These are phyloP conservation scores for Myriosclerotinia curreyana DNA, from an alignment of 2,329 filamentous ascomycete species.

Conservation along the genomic window DNA sequence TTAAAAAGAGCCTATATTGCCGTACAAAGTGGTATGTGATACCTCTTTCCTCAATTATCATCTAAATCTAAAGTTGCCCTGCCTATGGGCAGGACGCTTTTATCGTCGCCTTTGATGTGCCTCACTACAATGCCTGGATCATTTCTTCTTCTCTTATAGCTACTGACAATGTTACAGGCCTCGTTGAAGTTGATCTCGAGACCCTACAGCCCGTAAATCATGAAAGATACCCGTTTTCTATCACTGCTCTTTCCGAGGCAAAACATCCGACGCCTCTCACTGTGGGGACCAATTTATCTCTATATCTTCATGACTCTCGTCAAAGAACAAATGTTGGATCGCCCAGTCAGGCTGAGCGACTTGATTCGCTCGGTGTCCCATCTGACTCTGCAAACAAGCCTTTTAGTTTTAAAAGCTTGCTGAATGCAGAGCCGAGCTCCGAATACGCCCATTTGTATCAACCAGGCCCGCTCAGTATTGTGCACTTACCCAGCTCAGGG, in stretches of 20 bases:
- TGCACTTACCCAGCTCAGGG: slow-evolving; percentile 64
- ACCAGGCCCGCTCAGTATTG: slow-evolving; percentile 76
- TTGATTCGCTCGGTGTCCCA: slow-evolving; percentile 34
- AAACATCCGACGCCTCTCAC: slow-evolving; percentile 68
- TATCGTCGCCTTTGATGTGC: neutral
- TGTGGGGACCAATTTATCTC: slow-evolving; percentile 74
- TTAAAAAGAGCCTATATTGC: slow-evolving; percentile 73
- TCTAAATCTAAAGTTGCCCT: neutral
- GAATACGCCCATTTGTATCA: slow-evolving; percentile 72
- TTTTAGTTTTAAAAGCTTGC: slow-evolving; percentile 32
- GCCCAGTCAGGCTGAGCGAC: slow-evolving; percentile 21
- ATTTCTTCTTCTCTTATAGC: neutral
- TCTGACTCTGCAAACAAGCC: slow-evolving; percentile 32
- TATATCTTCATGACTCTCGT: slow-evolving; percentile 80
- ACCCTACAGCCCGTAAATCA: slow-evolving; percentile 67
- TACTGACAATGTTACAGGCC: slow-evolving; percentile 42
- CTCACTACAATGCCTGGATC: neutral
- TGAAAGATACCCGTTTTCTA: slow-evolving; percentile 73
- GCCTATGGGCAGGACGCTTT: neutral
- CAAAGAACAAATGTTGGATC: slow-evolving; percentile 37
- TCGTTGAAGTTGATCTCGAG: slow-evolving; percentile 79
- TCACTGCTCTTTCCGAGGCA: slow-evolving; percentile 76
- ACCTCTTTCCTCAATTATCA: neutral
- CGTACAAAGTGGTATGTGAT: slow-evolving; percentile 61
- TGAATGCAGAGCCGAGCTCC: slow-evolving; percentile 50